These are phyloP conservation scores for Auricularia auricula-judae DNA, from an alignment of 768 basidiomycete genomes.

Conservation along the genomic window DNA sequence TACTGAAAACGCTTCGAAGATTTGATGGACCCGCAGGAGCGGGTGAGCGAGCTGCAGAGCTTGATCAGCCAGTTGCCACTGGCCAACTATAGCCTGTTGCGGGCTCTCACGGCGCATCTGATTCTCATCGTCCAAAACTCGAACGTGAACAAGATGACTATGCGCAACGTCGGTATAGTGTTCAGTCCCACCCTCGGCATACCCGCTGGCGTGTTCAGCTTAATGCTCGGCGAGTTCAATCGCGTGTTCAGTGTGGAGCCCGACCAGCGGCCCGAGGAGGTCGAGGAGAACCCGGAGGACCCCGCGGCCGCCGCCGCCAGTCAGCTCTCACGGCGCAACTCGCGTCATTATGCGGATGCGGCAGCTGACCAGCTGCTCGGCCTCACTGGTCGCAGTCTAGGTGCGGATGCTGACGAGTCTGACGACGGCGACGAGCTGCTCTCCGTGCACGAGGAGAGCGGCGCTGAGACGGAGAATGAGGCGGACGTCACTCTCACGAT, in stretches of 20 bases:
- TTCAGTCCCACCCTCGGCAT: conserved; percentile 97
- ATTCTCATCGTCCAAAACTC: conserved; percentile 92
- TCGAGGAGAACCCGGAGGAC: conserved; percentile 4
- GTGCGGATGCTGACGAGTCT: conserved; percentile 50
- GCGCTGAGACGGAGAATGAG: conserved; percentile 58
- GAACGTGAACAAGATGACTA: conserved; percentile 90
- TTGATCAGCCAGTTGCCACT: conserved; percentile 83
- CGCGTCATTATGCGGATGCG: conserved; percentile 70
- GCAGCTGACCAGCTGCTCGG: conserved; percentile 79
- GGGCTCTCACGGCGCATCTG: conserved; percentile 88
- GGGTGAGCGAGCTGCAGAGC: conserved; percentile 75
- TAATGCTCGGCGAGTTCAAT: conserved; percentile 90
- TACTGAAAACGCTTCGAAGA: conserved; percentile 36
- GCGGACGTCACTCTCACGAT: conserved; percentile 19
- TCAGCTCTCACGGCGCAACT: conserved; percentile 48
- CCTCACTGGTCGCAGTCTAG: conserved; percentile 54
- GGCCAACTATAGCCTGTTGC: conserved; percentile 86
- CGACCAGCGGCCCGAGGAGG: conserved; percentile 18
- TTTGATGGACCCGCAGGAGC: conserved; percentile 76
- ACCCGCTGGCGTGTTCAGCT: conserved; percentile 92
- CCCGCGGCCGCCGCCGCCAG: conserved; percentile 9
- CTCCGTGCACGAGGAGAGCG: conserved; percentile 63
- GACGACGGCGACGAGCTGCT: conserved; percentile 54
- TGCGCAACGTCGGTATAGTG: conserved; percentile 97
- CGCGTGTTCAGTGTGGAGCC: conserved; percentile 78